phyloP scores from a whole-genome alignment of 1,284 basidiomycete genomes.

The Anthracocystis panici-leucophaei region DNA sequence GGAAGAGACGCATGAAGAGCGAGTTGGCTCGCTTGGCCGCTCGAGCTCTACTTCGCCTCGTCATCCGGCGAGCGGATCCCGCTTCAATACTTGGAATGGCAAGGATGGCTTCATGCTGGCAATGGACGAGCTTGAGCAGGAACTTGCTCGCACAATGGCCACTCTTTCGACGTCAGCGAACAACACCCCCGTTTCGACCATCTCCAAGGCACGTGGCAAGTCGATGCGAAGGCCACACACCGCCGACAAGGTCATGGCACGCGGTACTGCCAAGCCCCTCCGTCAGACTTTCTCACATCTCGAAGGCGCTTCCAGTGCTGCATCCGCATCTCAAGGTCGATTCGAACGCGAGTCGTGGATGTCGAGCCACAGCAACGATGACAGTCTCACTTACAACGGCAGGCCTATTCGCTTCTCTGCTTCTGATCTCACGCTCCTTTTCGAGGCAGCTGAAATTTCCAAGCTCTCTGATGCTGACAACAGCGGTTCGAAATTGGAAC shows the following conservation, averaged over 20 bases:
- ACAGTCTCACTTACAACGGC: constrained; percentile 4
- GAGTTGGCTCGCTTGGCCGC: not conserved
- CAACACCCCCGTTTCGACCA: constrained; percentile 20
- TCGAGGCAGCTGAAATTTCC: constrained; percentile 12
- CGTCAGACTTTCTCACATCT: not conserved
- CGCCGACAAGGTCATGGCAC: constrained; percentile 24
- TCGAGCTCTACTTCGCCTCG: constrained; percentile 5
- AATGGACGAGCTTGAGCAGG: constrained; percentile 44
- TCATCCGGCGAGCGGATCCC: constrained; percentile 14
- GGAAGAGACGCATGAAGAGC: constrained; percentile 27
- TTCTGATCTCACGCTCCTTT: constrained; percentile 22
- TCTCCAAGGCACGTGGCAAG: constrained; percentile 25
- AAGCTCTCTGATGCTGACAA: constrained; percentile 10
- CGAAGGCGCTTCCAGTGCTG: constrained; percentile 3
- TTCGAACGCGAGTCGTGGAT: constrained; percentile 40
- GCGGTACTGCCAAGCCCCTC: constrained; percentile 7
- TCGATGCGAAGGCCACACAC: constrained; percentile 30
- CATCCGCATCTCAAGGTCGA: constrained; percentile 5
- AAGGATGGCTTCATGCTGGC: constrained; percentile 44
- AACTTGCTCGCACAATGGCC: constrained; percentile 41
- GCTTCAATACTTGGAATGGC: constrained; percentile 28
- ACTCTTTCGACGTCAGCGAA: constrained; percentile 27
- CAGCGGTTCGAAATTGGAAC: not conserved
- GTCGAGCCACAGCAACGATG: constrained; percentile 19
- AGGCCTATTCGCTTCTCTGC: constrained; percentile 35